These are phyloP conservation scores for Penicillium malachiteum DNA, from an alignment of 495 filamentous ascomycete genomes.

Conservation along the genomic window DNA sequence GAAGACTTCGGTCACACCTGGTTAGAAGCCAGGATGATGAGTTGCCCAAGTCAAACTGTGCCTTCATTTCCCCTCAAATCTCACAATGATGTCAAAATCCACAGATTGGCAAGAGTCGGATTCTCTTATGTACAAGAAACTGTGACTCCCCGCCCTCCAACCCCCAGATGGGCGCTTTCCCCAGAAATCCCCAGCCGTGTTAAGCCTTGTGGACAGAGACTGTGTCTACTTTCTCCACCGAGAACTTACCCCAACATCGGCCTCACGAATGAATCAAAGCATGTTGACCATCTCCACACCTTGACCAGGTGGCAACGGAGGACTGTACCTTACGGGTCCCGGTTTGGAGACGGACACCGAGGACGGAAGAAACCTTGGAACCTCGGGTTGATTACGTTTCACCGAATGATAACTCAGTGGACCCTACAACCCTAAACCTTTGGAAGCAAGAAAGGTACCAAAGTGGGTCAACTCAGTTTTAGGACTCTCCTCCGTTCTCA, in stretches of 20 bases:
- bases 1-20: no score
- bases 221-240: background rate
- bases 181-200: background rate
- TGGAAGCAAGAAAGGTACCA: background rate
- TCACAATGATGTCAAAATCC: background rate
- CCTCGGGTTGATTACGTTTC: conserved; percentile 10
- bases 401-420: conserved; percentile 1
- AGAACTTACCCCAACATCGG: background rate
- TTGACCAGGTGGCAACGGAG: background rate
- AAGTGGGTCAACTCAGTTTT: conserved; percentile 5
- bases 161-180: background rate
- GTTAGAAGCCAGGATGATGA: no score
- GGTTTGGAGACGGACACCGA: background rate
- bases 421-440: conserved; percentile 5
- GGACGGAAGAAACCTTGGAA: background rate
- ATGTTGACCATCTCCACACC: background rate
- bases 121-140: conserved; percentile 1
- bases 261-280: background rate
- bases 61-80: background rate
- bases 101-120: background rate
- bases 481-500: background rate
- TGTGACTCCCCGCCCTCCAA: background rate
- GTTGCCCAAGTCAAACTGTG: background rate
- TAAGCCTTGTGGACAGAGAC: background rate
- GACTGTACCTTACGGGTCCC: background rate